Evolutionary conservation across 345 rosid genomes (phyloP), one percentile per base, ranked within the genome.

Genomic region (Sapria himalayana): DNA sequence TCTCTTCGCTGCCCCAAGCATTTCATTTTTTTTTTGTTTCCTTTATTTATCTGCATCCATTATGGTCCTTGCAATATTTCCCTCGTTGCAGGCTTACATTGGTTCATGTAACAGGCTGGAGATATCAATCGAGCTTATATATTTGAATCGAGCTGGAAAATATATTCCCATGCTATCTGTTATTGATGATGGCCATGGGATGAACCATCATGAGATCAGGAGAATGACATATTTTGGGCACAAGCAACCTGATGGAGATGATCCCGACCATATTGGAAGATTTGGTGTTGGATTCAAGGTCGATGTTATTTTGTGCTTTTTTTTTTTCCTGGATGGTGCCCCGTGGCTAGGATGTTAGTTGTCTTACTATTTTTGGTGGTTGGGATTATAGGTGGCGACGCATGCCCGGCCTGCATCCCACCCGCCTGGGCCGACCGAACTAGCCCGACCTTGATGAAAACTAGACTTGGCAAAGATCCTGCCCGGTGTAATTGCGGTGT

Each of bases 281-380:
- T 61, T 47, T 52, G 66, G 66, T 33, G 54, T 61, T 56, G 66
- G 66, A 48, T 61, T 61, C 44, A 61, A 61, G 66, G 66, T 56
- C 47, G 20, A 22, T 14, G 24, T 31, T 19, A 9, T 19, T 18
- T 13, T 33, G 15, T 15, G 7, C 5, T 7, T 24, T 25, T 7
- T 13, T 3, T 15, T 19, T 39, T n/a, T n/a, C n/a, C n/a, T n/a
- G n/a, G n/a, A n/a, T n/a, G n/a, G n/a, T n/a, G n/a, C n/a, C n/a
- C n/a, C n/a, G n/a, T n/a, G n/a, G n/a, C n/a, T n/a, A n/a, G n/a
- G n/a, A n/a, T n/a, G n/a, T n/a, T n/a, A n/a, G n/a, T n/a, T n/a
- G n/a, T n/a, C n/a, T n/a, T n/a, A n/a, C n/a, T n/a, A n/a, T n/a
- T n/a, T n/a, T n/a, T n/a, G n/a, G n/a, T n/a, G n/a, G n/a, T n/a